Evolutionary conservation across 805 yeast genomes (phyloP).

Genomic region (Metschnikowia matae): DNA sequence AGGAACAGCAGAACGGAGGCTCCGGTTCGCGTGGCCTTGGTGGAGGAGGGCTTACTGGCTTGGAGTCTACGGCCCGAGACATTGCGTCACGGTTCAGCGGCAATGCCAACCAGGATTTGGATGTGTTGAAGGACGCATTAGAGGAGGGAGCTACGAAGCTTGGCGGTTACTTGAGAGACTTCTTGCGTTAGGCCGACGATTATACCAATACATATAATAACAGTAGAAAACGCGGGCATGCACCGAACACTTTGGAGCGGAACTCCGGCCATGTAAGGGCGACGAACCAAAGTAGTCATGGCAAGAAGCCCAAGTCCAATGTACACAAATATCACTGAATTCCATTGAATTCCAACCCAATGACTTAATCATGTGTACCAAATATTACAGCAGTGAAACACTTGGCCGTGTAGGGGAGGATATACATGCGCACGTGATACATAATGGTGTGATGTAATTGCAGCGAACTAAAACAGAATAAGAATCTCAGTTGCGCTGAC

Average conservation of each 20-base stretch:
- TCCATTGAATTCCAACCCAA: too few species aligned
- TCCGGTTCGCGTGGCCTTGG: slow-evolving; percentile 14
- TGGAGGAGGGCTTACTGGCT: slow-evolving; percentile 35
- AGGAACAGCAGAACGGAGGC: slow-evolving; percentile 30
- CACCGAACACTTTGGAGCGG: not conserved
- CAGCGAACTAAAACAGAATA: too few species aligned
- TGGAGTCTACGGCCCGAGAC: slow-evolving; percentile 58
- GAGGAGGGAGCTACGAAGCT: slow-evolving; percentile 92
- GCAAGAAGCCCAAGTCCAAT: too few species aligned
- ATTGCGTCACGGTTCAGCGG: slow-evolving; percentile 66
- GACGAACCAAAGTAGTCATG: too few species aligned
- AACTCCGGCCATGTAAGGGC: not conserved
- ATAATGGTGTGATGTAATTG: too few species aligned
- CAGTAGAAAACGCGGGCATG: not conserved
- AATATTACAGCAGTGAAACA: not conserved
- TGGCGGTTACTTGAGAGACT: slow-evolving; percentile 82
- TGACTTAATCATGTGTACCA: too few species aligned
- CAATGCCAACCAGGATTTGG: slow-evolving; percentile 84
- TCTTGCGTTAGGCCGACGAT: slow-evolving; percentile 44
- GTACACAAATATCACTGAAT: too few species aligned
- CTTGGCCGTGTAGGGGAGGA: not conserved
- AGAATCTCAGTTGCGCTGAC: too few species aligned
- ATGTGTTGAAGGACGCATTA: slow-evolving; percentile 82
- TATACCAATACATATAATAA: not conserved
- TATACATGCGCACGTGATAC: not conserved